Evolutionary conservation across 2,329 filamentous ascomycete genomes (phyloP), one percentile per base, ranked within the genome.

Genomic region (Curvularia hawaiiensis): DNA sequence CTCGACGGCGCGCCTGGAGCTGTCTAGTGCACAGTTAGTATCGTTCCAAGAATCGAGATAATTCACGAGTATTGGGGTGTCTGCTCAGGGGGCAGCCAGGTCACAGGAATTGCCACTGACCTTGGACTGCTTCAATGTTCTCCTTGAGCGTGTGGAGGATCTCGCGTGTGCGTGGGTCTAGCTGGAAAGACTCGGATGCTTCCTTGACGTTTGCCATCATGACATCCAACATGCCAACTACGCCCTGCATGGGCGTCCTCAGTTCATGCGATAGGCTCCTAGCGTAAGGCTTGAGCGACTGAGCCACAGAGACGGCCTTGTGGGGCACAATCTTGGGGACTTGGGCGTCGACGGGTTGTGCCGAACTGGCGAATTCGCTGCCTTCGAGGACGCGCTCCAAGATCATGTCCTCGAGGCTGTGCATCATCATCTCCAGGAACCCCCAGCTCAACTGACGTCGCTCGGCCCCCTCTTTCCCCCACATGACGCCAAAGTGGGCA

Each of bases 191-290:
- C 61, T 86, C 82, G 8, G 87, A 82, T 18, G 86, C 85, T 69
- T 90, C 88, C 56, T 88, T 82, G 2, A 90, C 86, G 2, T 87
- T 90, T 3, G 88, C 86, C 75, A 90, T 87, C 87, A 91, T 90
- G 59, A 91, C 86, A 75, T 91, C 88, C 43, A 91, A 77, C 88
- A 90, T 90, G 7, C 88, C 88, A 14, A 91, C 87, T 7, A 91
- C 87, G 41, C 88, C 88, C 73, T 91, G 88, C 88, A 91, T 90
- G 1, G 88, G 88, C 3, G 88, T 91, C 60, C 88, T 80, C 46
- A 91, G 74, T 69, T 91, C 88, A 64, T 91, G 88, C 0, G 88
- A 91, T 31, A 91, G 75, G 67, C 86, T 90, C 60, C 87, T 83
- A n/a, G 88, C 88, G 69, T 89, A 90, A 0, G 88, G 88, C 67